A percentile compares a stretch with the other conserved stretches of the same genome.
phyloP scores from a whole-genome alignment of 441 rosid species.

The Gossypium davidsonii region DNA sequence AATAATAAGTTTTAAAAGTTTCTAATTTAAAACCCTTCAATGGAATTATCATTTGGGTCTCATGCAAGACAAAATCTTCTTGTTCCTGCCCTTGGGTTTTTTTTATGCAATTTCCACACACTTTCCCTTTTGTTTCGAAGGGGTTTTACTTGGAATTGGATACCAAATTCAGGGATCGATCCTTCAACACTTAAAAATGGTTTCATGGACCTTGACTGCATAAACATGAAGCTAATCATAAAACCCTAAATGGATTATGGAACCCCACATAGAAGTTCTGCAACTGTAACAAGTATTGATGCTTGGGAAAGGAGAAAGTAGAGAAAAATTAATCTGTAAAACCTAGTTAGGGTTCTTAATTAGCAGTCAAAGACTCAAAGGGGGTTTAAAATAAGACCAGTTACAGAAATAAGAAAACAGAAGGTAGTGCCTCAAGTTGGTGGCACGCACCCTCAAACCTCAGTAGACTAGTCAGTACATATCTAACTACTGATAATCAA shows the following conservation, averaged over 20 bases:
- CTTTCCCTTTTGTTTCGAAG: background rate
- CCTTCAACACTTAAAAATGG: background rate
- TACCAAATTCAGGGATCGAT: background rate
- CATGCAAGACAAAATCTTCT: conserved; percentile 5
- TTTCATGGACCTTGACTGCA: background rate
- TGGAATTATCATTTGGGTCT: conserved; percentile 13
- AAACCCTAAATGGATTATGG: conserved; percentile 2
- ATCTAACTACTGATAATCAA: background rate
- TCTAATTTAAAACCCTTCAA: background rate
- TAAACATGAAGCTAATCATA: background rate
- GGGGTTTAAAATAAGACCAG: background rate
- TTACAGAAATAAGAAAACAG: background rate
- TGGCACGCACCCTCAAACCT: background rate
- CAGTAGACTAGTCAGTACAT: background rate
- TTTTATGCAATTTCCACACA: background rate
- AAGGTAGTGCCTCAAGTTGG: background rate
- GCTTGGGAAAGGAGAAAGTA: background rate
- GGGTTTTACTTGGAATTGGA: background rate
- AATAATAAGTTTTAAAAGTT: background rate
- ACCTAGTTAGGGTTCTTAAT: background rate
- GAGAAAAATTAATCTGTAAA: background rate
- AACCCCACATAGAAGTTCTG: background rate
- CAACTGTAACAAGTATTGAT: background rate
- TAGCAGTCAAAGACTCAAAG: conserved; percentile 4
- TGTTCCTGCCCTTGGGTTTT: background rate